phyloP scores from a whole-genome alignment of 2,329 filamentous ascomycete species.

The Scortechinia acanthostroma region DNA sequence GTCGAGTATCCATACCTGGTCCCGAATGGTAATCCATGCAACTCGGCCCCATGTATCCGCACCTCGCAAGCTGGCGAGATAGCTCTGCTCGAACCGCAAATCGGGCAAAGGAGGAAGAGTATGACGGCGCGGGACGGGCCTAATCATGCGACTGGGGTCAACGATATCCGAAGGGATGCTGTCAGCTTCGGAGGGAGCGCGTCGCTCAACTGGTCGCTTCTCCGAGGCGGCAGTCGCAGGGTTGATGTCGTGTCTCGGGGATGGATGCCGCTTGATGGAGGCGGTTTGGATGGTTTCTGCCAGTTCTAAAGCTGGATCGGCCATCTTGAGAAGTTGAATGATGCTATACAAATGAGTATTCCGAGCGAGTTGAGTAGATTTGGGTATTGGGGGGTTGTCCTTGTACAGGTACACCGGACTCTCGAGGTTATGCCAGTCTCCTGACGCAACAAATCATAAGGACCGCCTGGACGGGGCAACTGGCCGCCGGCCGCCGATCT shows the following conservation, averaged over 20 bases:
- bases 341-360: too few relatives aligned
- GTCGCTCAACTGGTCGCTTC: constrained; percentile 40
- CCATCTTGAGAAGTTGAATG: not conserved
- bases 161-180: constrained; percentile 66
- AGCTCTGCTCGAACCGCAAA: constrained; percentile 95
- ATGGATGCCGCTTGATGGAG: constrained; percentile 69
- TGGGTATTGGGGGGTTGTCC: too few relatives aligned
- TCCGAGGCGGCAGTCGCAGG: constrained; percentile 69
- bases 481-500: too few relatives aligned
- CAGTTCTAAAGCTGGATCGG: constrained; percentile 32
- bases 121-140: constrained; percentile 25
- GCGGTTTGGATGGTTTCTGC: constrained; percentile 76
- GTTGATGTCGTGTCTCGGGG: constrained; percentile 69
- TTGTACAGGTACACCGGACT: too few relatives aligned
- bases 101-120: constrained; percentile 67
- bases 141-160: constrained; percentile 37
- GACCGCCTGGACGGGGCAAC: too few relatives aligned
- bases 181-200: constrained; percentile 36
- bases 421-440: too few relatives aligned
- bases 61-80: constrained; percentile 77
- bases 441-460: too few relatives aligned
- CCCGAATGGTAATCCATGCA: constrained; percentile 75
- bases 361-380: too few relatives aligned
- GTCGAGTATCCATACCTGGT: constrained; percentile 57
- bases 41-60: constrained; percentile 77